Evolutionary conservation across 2,329 filamentous ascomycete species (phyloP).

Genomic region (Trichoderma atrobrunneum): DNA sequence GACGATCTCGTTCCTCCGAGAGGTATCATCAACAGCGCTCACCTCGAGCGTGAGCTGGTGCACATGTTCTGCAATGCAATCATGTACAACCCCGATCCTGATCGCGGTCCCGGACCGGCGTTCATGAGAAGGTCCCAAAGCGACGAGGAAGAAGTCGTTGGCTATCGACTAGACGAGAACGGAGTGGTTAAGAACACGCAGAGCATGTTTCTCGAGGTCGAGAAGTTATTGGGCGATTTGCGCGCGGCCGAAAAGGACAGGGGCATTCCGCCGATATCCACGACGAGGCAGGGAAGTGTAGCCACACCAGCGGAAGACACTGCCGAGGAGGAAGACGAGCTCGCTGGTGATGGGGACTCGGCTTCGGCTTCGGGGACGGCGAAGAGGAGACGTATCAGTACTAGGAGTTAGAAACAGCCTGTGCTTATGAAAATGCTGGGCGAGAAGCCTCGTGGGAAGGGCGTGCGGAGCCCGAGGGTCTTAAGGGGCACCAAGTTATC

Average conservation of each 20-base stretch:
- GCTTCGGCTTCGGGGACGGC: conserved; percentile 31
- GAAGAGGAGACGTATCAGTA: conserved; percentile 38
- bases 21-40: conserved; percentile 87
- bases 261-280: conserved; percentile 35
- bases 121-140: conserved; percentile 51
- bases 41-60: conserved; percentile 88
- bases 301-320: conserved; percentile 45
- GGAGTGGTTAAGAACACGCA: conserved; percentile 83
- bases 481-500: background rate
- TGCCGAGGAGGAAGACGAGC: conserved; percentile 50
- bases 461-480: background rate
- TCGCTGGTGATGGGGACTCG: conserved; percentile 41
- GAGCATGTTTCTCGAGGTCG: conserved; percentile 86
- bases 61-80: conserved; percentile 98
- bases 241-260: conserved; percentile 66
- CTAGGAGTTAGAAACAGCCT: conserved; percentile 32
- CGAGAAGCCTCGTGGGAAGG: background rate
- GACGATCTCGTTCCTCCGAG: conserved; percentile 80
- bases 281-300: conserved; percentile 37
- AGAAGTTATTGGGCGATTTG: conserved; percentile 73
- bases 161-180: conserved; percentile 73
- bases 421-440: conserved; percentile 11
- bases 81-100: conserved; percentile 92
- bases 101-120: conserved; percentile 63
- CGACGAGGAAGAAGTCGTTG: conserved; percentile 48